phyloP scores from a whole-genome alignment of 2,329 filamentous ascomycete genomes.

The Verticillium dahliae region DNA sequence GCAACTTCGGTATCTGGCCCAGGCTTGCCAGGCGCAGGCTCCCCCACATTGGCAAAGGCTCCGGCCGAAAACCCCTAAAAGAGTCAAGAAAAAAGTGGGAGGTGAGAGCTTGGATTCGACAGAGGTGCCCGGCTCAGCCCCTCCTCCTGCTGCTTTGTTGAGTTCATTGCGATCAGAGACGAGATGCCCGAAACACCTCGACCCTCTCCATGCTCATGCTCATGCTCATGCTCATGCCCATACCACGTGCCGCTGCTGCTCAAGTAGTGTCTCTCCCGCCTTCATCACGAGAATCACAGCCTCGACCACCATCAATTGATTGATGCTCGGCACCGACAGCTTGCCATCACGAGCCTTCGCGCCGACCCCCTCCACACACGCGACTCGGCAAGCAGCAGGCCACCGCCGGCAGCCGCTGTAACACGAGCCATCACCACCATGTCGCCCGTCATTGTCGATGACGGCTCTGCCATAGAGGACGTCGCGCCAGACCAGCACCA shows the following conservation, averaged over 20 bases:
- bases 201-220: background rate
- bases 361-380: background rate
- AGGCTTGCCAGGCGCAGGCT: background rate
- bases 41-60: background rate
- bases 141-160: background rate
- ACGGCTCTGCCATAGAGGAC: background rate
- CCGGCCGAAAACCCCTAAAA: background rate
- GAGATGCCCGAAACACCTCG: background rate
- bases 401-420: background rate
- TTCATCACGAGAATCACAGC: too few relatives aligned
- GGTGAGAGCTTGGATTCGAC: background rate
- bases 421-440: background rate
- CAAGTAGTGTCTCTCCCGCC: background rate
- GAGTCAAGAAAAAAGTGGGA: background rate
- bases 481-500: background rate
- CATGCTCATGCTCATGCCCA: background rate
- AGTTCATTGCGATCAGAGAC: background rate
- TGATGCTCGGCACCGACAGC: background rate
- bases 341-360: background rate
- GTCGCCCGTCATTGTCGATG: background rate
- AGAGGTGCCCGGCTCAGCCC: background rate
- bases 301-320: background rate
- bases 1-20: too few relatives aligned
- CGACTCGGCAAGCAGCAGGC: background rate
- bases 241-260: background rate